Evolutionary conservation across 768 basidiomycete species (phyloP), one percentile per base, ranked within the genome.

Genomic region (Suillus brevipes): DNA sequence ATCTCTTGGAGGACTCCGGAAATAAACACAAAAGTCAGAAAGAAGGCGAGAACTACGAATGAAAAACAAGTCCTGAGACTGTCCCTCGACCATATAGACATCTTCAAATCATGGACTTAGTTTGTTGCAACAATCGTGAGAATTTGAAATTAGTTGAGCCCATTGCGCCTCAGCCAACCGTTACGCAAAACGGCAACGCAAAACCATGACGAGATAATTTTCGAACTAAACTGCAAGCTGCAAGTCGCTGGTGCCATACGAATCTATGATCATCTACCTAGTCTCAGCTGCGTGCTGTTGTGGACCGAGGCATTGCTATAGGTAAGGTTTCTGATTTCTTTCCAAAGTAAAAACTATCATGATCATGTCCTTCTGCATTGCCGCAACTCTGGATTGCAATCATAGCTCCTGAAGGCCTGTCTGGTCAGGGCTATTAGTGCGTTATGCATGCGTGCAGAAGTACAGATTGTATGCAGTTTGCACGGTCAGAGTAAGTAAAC

Each of bases 21-120:
- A 20, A 78, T 73, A 65, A 85, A 73, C 43, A 85, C 67, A 53
- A 82, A 82, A 55, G 83, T 43, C n/a, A 85, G 66, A 62, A 86
- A 84, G 61, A 79, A 59, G 18, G 72, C 64, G 47, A 86, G 57
- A 43, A 82, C 75, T 16, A 74, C 64, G 61, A 75, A 79, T 13
- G 81, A 74, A 49, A 77, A 65, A n/a, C 69, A 63, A 40, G 23
- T 25, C 38, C 25, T 42, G 38, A 59, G 38, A 42, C 3, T 12
- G 25, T 40, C 57, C 37, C 57, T 23, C 25, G 37, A 58, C 25
- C 38, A 40, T 59, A 34, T 53, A 9, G 25, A 12, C 57, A 59
- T 59, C 18, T 28, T 40, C 57, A 38, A 40, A 10, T 18, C 38
- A 40, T 55, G 38, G 6, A 58, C n/a, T 37, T 58, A 6, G 56